These are phyloP conservation scores for Rhodotorula glutinis DNA, from an alignment of 1,284 basidiomycete genomes.

Conservation along the genomic window DNA sequence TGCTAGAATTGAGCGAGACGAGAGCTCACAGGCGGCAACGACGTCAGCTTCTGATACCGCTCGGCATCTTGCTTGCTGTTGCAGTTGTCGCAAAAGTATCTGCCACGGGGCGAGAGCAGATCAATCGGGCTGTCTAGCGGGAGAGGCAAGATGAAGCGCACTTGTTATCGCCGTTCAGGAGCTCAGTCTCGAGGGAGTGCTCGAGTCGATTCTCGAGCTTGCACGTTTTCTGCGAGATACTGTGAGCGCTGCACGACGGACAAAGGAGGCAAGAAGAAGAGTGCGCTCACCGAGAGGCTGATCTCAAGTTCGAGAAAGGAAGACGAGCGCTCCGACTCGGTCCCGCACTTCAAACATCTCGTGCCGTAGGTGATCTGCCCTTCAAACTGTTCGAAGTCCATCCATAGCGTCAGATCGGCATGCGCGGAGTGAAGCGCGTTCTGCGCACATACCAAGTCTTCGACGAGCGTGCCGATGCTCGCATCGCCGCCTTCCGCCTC, in stretches of 20 bases:
- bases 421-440: neutral
- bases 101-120: slow-evolving; percentile 45
- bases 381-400: slow-evolving; percentile 62
- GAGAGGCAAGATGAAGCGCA: slow-evolving; percentile 43
- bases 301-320: slow-evolving; percentile 81
- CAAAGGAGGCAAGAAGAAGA: no score
- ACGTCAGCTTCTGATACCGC: slow-evolving; percentile 64
- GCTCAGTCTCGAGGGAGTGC: slow-evolving; percentile 63
- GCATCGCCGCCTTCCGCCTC: slow-evolving; percentile 12
- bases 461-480: slow-evolving; percentile 14
- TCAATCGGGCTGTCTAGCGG: neutral
- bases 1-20: no score
- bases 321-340: slow-evolving; percentile 62
- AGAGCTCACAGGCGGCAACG: slow-evolving; percentile 66
- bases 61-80: slow-evolving; percentile 68
- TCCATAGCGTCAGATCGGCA: neutral
- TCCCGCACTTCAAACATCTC: slow-evolving; percentile 65
- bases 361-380: slow-evolving; percentile 76
- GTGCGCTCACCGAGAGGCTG: slow-evolving; percentile 61
- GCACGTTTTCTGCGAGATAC: slow-evolving; percentile 19
- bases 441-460: slow-evolving; percentile 10
- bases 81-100: slow-evolving; percentile 75
- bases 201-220: slow-evolving; percentile 66
- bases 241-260: no score
- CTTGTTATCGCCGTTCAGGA: slow-evolving; percentile 75